A percentile compares a stretch with the other conserved stretches of the same genome.
Conservation (phyloP, 2,329 filamentous ascomycete genomes). For the Fusarium tuaranense region DNA sequence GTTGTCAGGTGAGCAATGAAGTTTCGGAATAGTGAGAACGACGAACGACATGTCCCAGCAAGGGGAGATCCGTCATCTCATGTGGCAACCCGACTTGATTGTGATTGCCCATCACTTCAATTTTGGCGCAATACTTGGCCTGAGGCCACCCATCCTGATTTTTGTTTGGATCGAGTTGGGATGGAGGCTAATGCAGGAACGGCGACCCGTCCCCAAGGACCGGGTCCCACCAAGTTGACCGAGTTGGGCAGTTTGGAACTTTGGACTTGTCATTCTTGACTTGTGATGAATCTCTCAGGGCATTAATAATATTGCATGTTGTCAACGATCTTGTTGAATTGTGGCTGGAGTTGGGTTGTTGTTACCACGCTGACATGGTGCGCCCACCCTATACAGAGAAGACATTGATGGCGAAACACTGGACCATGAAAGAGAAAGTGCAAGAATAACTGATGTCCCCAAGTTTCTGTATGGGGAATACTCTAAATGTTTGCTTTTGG, state of each 20-base stretch:
- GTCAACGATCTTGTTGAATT: neutral
- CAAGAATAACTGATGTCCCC: neutral
- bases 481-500: neutral
- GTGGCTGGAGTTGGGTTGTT: neutral
- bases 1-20: neutral
- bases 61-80: neutral
- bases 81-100: neutral
- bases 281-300: neutral
- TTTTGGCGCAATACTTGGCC: neutral
- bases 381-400: neutral
- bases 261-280: neutral
- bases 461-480: neutral
- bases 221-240: neutral
- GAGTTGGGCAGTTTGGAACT: neutral
- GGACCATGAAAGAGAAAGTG: neutral
- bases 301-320: neutral
- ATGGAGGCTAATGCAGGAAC: constrained; percentile 3
- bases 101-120: neutral
- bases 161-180: neutral
- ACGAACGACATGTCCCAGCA: neutral
- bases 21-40: neutral
- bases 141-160: neutral
- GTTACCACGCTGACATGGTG: neutral
- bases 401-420: neutral
- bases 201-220: neutral